Percentiles rank a stretch among this genome's conserved stretches.
These are phyloP conservation scores for Gaeumannomyces sp. DNA, from an alignment of 2,329 filamentous ascomycete genomes.

Conservation along the genomic window DNA sequence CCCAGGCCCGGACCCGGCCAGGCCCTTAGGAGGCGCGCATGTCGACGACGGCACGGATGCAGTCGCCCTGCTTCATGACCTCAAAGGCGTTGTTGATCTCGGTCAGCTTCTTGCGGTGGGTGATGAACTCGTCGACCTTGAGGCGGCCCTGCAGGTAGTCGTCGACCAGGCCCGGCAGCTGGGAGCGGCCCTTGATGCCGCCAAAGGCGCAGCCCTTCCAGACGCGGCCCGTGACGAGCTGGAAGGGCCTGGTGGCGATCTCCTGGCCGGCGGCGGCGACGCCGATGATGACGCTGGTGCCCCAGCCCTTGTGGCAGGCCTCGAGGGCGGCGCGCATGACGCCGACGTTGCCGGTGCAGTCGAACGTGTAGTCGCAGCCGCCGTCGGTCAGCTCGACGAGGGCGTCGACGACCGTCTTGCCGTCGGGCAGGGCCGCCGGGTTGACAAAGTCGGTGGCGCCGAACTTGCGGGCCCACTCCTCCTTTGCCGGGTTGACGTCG, in stretches of 20 bases:
- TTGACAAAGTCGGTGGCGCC: conserved; percentile 97
- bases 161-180: conserved; percentile 77
- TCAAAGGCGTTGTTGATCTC: conserved; percentile 85
- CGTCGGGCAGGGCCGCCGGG: conserved; percentile 65
- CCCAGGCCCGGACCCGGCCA: no score
- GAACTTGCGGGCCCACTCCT: conserved; percentile 89
- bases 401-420: conserved; percentile 82
- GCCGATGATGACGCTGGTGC: conserved; percentile 95
- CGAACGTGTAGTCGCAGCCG: conserved; percentile 97
- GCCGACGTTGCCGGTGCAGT: conserved; percentile 94
- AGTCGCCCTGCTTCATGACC: conserved; percentile 93
- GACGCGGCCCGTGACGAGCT: conserved; percentile 93
- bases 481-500: conserved; percentile 79
- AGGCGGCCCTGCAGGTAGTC: conserved; percentile 87
- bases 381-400: conserved; percentile 97
- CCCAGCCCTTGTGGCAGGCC: conserved; percentile 99
- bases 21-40: conserved; percentile 35
- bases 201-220: conserved; percentile 99
- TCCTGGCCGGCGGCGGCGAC: conserved; percentile 95
- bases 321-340: conserved; percentile 96
- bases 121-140: conserved; percentile 99
- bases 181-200: conserved; percentile 93
- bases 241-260: conserved; percentile 88
- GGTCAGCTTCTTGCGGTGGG: conserved; percentile 75
- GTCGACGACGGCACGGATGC: conserved; percentile 87